These are phyloP conservation scores for Brassica hybrid DNA, from an alignment of 441 rosid species.

Conservation along the genomic window DNA sequence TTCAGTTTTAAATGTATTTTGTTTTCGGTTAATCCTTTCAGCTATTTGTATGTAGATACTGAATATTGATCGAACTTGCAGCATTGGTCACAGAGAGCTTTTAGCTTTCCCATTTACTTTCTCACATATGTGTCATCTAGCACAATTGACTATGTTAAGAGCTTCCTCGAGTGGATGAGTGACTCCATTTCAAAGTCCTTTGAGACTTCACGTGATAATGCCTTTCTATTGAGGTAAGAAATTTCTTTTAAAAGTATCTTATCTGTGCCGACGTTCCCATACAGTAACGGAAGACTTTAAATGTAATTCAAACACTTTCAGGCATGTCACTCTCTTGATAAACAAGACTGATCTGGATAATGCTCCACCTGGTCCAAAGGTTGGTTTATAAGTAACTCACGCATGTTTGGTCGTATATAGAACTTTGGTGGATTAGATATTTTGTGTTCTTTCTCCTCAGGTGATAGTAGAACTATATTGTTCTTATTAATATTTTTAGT, in stretches of 20 bases:
- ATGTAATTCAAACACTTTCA: slow-evolving; percentile 47
- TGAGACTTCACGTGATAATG: slow-evolving; percentile 96
- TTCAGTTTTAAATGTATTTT: not conserved
- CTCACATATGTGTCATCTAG: slow-evolving; percentile 91
- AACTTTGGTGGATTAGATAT: slow-evolving; percentile 22
- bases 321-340: slow-evolving; percentile 82
- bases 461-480: slow-evolving; percentile 1
- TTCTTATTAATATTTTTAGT: slow-evolving; percentile 19
- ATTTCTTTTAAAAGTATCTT: slow-evolving; percentile 23
- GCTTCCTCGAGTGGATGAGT: slow-evolving; percentile 99
- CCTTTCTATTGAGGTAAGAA: slow-evolving; percentile 90
- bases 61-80: slow-evolving; percentile 51
- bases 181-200: slow-evolving; percentile 96
- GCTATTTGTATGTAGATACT: slow-evolving; percentile 34
- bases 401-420: slow-evolving; percentile 14
- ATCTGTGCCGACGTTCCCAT: not conserved
- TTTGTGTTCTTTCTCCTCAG: slow-evolving; percentile 21
- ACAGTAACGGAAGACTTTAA: not conserved
- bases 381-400: slow-evolving; percentile 37
- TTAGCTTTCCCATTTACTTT: slow-evolving; percentile 83
- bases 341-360: slow-evolving; percentile 91
- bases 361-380: slow-evolving; percentile 94
- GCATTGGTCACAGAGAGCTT: slow-evolving; percentile 70
- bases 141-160: slow-evolving; percentile 94
- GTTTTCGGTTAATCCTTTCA: slow-evolving; percentile 18